These are phyloP conservation scores for Nidula niveotomentosa DNA, from an alignment of 1,284 basidiomycete species.

Conservation along the genomic window DNA sequence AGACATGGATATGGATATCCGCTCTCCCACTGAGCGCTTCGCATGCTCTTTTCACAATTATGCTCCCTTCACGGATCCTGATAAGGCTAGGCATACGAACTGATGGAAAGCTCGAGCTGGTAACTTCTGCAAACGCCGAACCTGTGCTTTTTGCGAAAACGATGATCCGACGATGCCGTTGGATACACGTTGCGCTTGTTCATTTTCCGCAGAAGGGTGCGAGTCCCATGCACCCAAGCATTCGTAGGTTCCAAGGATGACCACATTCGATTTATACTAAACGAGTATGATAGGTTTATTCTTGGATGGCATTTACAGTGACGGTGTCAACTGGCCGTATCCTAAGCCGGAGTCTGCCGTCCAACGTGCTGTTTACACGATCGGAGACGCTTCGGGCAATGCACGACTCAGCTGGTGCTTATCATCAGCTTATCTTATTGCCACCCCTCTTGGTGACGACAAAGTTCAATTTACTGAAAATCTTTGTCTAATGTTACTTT, in stretches of 20 bases:
- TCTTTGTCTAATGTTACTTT: slow-evolving; percentile 2
- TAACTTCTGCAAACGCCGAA: slow-evolving; percentile 39
- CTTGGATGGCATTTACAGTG: slow-evolving; percentile 65
- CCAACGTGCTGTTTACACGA: slow-evolving; percentile 39
- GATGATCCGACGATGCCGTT: slow-evolving; percentile 50
- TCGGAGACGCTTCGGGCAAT: slow-evolving; percentile 49
- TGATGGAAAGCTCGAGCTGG: slow-evolving; percentile 57
- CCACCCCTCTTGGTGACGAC: slow-evolving; percentile 54
- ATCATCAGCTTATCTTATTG: slow-evolving; percentile 64
- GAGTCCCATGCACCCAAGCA: slow-evolving; percentile 38
- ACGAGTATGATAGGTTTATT: slow-evolving; percentile 54
- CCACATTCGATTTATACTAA: background rate
- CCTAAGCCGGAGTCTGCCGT: slow-evolving; percentile 45
- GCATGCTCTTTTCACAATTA: slow-evolving; percentile 47
- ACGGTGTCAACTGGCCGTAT: slow-evolving; percentile 61
- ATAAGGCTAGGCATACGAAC: slow-evolving; percentile 48
- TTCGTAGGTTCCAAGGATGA: slow-evolving; percentile 47
- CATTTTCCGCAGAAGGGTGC: slow-evolving; percentile 57
- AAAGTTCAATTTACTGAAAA: background rate
- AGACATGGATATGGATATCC: slow-evolving; percentile 74
- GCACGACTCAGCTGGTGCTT: slow-evolving; percentile 65
- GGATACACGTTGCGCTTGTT: slow-evolving; percentile 69
- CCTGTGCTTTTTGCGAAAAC: slow-evolving; percentile 42
- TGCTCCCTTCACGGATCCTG: slow-evolving; percentile 29
- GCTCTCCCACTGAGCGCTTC: slow-evolving; percentile 37